phyloP scores from a whole-genome alignment of 2,329 filamentous ascomycete species.

The Lachnellula willkommii region DNA sequence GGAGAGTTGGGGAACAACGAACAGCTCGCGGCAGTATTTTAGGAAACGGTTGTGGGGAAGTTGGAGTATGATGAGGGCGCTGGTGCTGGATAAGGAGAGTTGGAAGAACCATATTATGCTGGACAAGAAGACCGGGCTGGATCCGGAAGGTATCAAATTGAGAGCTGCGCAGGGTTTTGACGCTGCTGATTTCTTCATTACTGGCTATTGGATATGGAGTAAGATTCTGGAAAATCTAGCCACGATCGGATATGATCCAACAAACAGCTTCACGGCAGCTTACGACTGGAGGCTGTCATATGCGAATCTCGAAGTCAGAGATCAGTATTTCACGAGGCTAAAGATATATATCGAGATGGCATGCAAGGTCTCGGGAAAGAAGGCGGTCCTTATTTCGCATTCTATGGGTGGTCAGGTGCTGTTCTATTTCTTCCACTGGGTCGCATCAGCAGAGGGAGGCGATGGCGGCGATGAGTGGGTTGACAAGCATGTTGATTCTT shows the following conservation, averaged over 20 bases:
- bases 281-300: conserved; percentile 95
- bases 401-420: conserved; percentile 97
- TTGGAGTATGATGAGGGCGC: conserved; percentile 97
- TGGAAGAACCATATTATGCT: conserved; percentile 99
- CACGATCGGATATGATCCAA: conserved; percentile 91
- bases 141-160: conserved; percentile 84
- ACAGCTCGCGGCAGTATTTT: conserved; percentile 83
- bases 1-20: conserved; percentile 92
- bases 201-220: conserved; percentile 91
- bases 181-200: conserved; percentile 91
- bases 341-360: conserved; percentile 88
- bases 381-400: conserved; percentile 83
- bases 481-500: conserved; percentile 80
- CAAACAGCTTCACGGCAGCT: conserved; percentile 62
- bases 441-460: conserved; percentile 72
- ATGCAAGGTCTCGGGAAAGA: conserved; percentile 65
- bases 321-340: conserved; percentile 88
- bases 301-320: conserved; percentile 78
- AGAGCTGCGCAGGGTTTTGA: conserved; percentile 95
- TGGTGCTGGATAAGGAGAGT: conserved; percentile 85
- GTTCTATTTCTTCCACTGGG: conserved; percentile 75
- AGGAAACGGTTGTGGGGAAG: conserved; percentile 93
- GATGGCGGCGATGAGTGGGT: conserved; percentile 84
- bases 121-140: conserved; percentile 83
- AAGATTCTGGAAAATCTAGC: conserved; percentile 97